Evolutionary conservation across 2,329 filamentous ascomycete species (phyloP), one percentile per base, ranked within the genome.

Genomic region (Xylariaceae sp.): DNA sequence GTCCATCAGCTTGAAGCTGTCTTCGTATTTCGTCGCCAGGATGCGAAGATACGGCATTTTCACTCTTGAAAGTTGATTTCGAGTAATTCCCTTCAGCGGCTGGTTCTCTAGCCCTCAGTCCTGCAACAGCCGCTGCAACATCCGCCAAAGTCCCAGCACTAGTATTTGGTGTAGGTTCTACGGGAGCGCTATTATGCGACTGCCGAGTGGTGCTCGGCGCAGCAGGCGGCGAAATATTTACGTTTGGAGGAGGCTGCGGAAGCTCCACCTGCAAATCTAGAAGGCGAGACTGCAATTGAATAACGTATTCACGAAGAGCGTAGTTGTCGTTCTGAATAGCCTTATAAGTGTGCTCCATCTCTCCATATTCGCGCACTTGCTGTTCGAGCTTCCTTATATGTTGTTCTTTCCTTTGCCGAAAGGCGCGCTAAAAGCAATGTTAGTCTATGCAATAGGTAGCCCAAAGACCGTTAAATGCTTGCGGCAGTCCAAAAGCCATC

Each of bases 301-400:
- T 88, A 62, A 97, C 88, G 74, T 97, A 97, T 71, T 97, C 92
- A 63, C 92, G 87, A 35, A 99, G 79, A 58, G 89, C 85, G 70
- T 92, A 94, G 74, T 97, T 96, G 72, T 99, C 93, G 23, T 84
- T 80, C 69, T 96, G 91, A 21, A 96, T 76, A n/a, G 81, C 77
- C 72, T 96, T 94, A 73, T 84, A 91, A 50, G 83, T 84, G 58
- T 89, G 83, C 62, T 92, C 89, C 73, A 96, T 83, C 15, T 85
- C 81, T 63, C 84, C 81, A 61, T 85, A 89, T 24, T 94, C 90
- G 66, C 91, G 87, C 45, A 97, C 91, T 70, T 97, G 91, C 69
- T 94, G 89, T 74, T 99, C 94, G 6, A 99, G 82, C 72, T 96
- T 95, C 78, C 96, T 96, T 73, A 99, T 99, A 72, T 99, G 97